These are phyloP conservation scores for Metroxylon sagu DNA, from an alignment of 176 grass and related monocot genomes.

Conservation along the genomic window DNA sequence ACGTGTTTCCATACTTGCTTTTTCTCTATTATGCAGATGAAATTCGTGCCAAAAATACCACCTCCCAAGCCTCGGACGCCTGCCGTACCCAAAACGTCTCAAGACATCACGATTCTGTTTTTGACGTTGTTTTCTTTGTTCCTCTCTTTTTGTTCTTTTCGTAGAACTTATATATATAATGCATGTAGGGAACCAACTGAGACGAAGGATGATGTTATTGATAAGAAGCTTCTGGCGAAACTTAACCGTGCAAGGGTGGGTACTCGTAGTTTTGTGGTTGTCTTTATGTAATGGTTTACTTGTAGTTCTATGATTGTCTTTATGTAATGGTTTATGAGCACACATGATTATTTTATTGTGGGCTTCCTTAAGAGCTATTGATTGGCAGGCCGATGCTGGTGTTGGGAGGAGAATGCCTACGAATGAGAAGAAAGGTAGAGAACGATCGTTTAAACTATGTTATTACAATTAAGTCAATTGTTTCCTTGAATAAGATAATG, in stretches of 20 bases:
- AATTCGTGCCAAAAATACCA: conserved; percentile 26
- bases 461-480: neutral
- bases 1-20: too few species aligned
- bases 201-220: conserved; percentile 9
- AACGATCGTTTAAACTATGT: neutral
- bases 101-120: neutral
- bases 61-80: conserved; percentile 5
- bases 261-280: neutral
- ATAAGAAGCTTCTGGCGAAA: conserved; percentile 13
- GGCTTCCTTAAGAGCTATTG: neutral
- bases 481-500: too few species aligned
- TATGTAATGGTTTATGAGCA: neutral
- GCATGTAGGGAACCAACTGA: conserved; percentile 15
- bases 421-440: conserved; percentile 16
- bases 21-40: conserved; percentile 6
- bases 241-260: conserved; percentile 10
- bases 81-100: conserved; percentile 9
- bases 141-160: neutral
- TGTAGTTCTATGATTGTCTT: neutral
- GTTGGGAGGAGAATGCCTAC: neutral
- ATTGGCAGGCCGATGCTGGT: conserved; percentile 5
- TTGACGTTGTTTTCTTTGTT: neutral
- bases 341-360: neutral
- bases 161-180: neutral
- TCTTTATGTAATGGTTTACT: neutral